These are phyloP conservation scores for Raphanus hybrid DNA, from an alignment of 441 rosid genomes.

Conservation along the genomic window DNA sequence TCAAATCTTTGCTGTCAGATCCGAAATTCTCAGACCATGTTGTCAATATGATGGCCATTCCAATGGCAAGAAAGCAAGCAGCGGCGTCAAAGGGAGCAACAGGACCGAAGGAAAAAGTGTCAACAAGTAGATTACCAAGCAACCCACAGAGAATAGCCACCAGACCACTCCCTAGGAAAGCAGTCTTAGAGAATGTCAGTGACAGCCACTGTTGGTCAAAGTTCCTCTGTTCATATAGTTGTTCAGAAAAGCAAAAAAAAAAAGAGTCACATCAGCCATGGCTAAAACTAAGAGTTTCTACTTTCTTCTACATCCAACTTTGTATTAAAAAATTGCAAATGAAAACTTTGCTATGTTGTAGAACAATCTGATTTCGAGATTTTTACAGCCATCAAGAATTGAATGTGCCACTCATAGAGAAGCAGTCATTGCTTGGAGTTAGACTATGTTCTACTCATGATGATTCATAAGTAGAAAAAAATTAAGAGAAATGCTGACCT, in stretches of 20 bases:
- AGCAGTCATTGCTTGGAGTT: slow-evolving; percentile 2
- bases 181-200: slow-evolving; percentile 91
- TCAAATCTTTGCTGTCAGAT: slow-evolving; percentile 88
- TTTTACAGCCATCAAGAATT: slow-evolving; percentile 13
- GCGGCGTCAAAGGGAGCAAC: slow-evolving; percentile 99
- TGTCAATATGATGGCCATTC: slow-evolving; percentile 87
- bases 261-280: slow-evolving; percentile 14
- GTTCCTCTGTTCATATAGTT: slow-evolving; percentile 65
- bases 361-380: slow-evolving; percentile 14
- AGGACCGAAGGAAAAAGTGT: slow-evolving; percentile 78
- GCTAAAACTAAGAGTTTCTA: slow-evolving; percentile 9
- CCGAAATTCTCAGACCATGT: slow-evolving; percentile 94
- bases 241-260: slow-evolving; percentile 10
- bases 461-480: not conserved
- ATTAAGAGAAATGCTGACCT: slow-evolving; percentile 52
- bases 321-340: not conserved
- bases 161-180: slow-evolving; percentile 94
- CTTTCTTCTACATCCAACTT: not conserved
- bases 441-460: slow-evolving; percentile 4
- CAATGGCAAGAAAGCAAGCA: slow-evolving; percentile 90
- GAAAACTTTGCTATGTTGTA: slow-evolving; percentile 6
- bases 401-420: not conserved
- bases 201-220: slow-evolving; percentile 96
- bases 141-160: slow-evolving; percentile 90
- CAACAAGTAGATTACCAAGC: slow-evolving; percentile 89